phyloP scores from a whole-genome alignment of 1,284 basidiomycete species.

The Fomes fomentarius region DNA sequence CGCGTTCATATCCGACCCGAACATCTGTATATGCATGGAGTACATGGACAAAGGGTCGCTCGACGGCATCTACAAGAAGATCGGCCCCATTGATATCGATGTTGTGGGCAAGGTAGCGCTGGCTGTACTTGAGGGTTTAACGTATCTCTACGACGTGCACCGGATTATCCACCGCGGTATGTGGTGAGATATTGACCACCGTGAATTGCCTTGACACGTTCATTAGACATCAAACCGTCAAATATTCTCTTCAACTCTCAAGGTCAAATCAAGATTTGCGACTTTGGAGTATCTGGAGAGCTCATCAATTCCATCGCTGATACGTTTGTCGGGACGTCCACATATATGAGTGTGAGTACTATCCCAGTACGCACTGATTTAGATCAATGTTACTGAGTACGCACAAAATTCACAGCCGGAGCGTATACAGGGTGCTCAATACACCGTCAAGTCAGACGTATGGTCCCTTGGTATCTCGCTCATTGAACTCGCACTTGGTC shows the following conservation, averaged over 20 bases:
- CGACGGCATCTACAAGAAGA: conserved; percentile 93
- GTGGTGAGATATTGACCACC: conserved; percentile 1
- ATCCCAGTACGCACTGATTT: conserved; percentile 37
- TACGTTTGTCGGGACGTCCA: conserved; percentile 98
- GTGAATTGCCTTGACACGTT: not conserved
- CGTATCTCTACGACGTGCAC: conserved; percentile 98
- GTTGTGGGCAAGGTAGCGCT: conserved; percentile 91
- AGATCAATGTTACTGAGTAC: conserved; percentile 14
- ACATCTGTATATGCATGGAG: conserved; percentile 99
- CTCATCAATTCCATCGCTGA: conserved; percentile 98
- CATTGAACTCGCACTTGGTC: conserved; percentile 92
- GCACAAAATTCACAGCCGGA: conserved; percentile 70
- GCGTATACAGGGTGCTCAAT: conserved; percentile 97
- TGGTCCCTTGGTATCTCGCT: conserved; percentile 97
- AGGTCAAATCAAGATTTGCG: conserved; percentile 97
- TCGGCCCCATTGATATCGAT: conserved; percentile 87
- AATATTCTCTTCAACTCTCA: conserved; percentile 95
- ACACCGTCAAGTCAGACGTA: conserved; percentile 97
- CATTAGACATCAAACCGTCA: conserved; percentile 98
- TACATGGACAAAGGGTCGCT: conserved; percentile 92
- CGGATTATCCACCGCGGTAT: conserved; percentile 98
- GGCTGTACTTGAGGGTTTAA: conserved; percentile 91
- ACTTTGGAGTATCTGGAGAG: conserved; percentile 98
- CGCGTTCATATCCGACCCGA: conserved; percentile 94
- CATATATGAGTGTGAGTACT: conserved; percentile 97